A percentile compares a stretch with the other conserved stretches of the same genome.
phyloP scores from a whole-genome alignment of 805 yeast species.

The Grigorovia jiainica region DNA sequence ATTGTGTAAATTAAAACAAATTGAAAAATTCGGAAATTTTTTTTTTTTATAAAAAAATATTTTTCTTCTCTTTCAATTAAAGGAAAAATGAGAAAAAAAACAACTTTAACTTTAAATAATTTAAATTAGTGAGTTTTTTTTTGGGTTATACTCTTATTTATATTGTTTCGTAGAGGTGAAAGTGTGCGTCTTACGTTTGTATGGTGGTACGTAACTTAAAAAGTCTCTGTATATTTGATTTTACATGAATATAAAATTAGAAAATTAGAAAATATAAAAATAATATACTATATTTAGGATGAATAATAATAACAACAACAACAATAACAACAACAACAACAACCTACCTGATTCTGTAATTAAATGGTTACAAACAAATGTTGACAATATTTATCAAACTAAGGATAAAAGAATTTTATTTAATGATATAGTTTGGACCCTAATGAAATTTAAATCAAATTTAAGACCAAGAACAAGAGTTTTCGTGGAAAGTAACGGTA shows the following conservation, averaged over 20 bases:
- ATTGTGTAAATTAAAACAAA: too few relatives aligned
- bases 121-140: too few relatives aligned
- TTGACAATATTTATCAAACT: conserved; percentile 37
- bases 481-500: conserved; percentile 49
- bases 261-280: background rate
- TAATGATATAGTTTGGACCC: conserved; percentile 43
- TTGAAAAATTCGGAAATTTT: too few relatives aligned
- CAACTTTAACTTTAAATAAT: too few relatives aligned
- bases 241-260: background rate
- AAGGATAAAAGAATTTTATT: conserved; percentile 48
- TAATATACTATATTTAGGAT: background rate
- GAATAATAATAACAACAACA: background rate
- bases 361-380: conserved; percentile 6
- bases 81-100: too few relatives aligned
- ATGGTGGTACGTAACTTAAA: too few relatives aligned
- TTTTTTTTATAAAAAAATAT: too few relatives aligned
- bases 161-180: too few relatives aligned
- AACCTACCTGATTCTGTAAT: conserved; percentile 5
- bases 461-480: conserved; percentile 65
- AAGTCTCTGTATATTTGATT: background rate
- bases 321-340: background rate
- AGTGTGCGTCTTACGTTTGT: too few relatives aligned
- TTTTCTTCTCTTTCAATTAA: too few relatives aligned
- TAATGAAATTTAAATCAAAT: conserved; percentile 41
- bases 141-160: too few relatives aligned